Evolutionary conservation across 495 filamentous ascomycete genomes (phyloP), one percentile per base, ranked within the genome.

Genomic region (Aspergillus cavernicola): DNA sequence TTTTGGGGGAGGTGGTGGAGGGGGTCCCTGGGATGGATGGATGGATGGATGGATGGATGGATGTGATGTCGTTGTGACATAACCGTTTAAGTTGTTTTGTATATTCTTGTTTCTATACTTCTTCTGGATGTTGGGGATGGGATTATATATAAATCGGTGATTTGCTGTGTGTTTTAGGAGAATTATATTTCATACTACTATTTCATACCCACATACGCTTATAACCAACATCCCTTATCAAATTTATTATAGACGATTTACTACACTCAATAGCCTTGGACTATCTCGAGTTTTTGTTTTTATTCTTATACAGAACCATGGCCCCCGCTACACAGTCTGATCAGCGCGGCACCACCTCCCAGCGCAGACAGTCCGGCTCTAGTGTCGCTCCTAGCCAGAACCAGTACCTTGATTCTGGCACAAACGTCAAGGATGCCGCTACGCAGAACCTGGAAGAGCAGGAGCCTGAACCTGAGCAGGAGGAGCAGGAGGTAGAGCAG

Each of bases 391-490:
- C 42, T n/a, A 37, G 35, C 15, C 46, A 37, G 10, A 8, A 39
- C n/a, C 39, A 43, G n/a, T 19, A 22, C 29, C 39, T 29, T 16
- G 40, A 35, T 16, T 32, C 46, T 9, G 8, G 22, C 8, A 1
- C 36, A 39, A 32, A 44, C 11, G 19, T 13, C 20, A 52, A 66
- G 40, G 57, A 71, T 18, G 59, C 62, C 5, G 63, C 66, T 28
- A 69, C 73, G 13, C 44, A 35, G 36, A 48, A 42, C 35, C 9
- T 41, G n/a, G 35, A 41, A 32, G 35, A 39, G 23, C 52, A 46
- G 23, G 39, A 38, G 18, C 32, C 41, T 5, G 26, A 45, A 20
- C 33, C 24, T 4, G 29, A 39, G 22, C n/a, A 49, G 13, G 29
- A 49, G 36, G 37, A 43, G 26, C 38, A 43, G 19, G 37, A 42